Conservation (phyloP, 345 rosid genomes). For the Combretum micranthum region DNA sequence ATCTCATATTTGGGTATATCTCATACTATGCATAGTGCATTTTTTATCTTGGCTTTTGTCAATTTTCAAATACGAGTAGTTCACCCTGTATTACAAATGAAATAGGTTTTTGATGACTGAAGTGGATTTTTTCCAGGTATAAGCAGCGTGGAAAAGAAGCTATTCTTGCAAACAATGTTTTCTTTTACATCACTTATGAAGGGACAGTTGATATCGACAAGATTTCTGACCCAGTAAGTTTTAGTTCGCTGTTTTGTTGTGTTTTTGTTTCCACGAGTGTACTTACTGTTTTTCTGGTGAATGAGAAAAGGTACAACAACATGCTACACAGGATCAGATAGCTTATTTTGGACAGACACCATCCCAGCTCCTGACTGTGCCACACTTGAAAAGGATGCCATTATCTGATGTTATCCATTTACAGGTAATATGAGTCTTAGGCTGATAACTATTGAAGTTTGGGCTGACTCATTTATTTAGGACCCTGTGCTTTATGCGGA, state of each 20-base stretch:
- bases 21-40: neutral
- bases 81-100: neutral
- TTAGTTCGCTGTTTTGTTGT: slow-evolving; percentile 9
- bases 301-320: slow-evolving; percentile 70
- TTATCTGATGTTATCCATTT: slow-evolving; percentile 76
- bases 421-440: slow-evolving; percentile 45
- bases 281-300: slow-evolving; percentile 12
- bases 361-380: slow-evolving; percentile 81
- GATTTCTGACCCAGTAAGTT: slow-evolving; percentile 78
- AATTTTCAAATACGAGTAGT: neutral
- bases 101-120: neutral
- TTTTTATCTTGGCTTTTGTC: neutral
- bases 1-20: slow-evolving; percentile 90
- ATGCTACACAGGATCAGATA: slow-evolving; percentile 93
- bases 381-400: slow-evolving; percentile 82
- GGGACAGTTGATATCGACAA: slow-evolving; percentile 91
- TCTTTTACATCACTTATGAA: slow-evolving; percentile 96
- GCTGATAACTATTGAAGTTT: neutral
- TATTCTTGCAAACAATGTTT: slow-evolving; percentile 83
- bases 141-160: slow-evolving; percentile 99
- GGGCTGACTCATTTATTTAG: neutral
- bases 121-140: slow-evolving; percentile 37
- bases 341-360: slow-evolving; percentile 99
- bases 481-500: neutral
- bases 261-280: slow-evolving; percentile 6